These are phyloP conservation scores for Lachnellula hyalina DNA, from an alignment of 2,329 filamentous ascomycete genomes.

Conservation along the genomic window DNA sequence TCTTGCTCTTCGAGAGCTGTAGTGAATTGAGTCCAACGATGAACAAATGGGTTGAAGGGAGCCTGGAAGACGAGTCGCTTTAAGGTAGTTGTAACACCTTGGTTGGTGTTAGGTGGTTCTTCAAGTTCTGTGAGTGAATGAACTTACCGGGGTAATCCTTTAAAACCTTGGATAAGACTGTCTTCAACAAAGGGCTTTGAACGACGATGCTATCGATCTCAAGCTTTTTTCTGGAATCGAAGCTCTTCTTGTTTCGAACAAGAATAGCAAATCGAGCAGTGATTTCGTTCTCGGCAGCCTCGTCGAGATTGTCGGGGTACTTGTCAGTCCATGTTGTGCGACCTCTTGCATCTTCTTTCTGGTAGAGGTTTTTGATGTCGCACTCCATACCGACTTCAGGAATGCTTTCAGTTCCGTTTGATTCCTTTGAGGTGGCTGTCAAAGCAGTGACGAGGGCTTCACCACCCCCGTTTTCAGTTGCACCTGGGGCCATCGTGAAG, in stretches of 20 bases:
- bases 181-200: conserved; percentile 57
- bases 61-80: conserved; percentile 55
- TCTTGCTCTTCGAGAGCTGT: conserved; percentile 37
- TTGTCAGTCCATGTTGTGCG: conserved; percentile 51
- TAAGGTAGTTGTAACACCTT: conserved; percentile 51
- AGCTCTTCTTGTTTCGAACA: conserved; percentile 52
- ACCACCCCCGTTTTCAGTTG: background rate
- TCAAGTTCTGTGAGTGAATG: background rate
- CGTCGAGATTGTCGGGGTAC: conserved; percentile 48
- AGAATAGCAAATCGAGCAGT: conserved; percentile 58
- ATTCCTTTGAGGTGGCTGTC: background rate
- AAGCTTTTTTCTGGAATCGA: conserved; percentile 55
- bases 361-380: conserved; percentile 44
- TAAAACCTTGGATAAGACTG: conserved; percentile 41
- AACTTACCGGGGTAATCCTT: conserved; percentile 19
- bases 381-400: conserved; percentile 30
- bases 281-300: conserved; percentile 55
- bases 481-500: background rate
- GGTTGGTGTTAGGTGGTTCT: conserved; percentile 43
- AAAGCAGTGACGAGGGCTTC: background rate
- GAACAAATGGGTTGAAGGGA: conserved; percentile 59
- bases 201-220: conserved; percentile 58
- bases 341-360: conserved; percentile 46
- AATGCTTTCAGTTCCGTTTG: background rate
- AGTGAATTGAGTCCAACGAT: conserved; percentile 53